Conservation (phyloP, 345 rosid species). For the Streptanthus diversifolius region DNA sequence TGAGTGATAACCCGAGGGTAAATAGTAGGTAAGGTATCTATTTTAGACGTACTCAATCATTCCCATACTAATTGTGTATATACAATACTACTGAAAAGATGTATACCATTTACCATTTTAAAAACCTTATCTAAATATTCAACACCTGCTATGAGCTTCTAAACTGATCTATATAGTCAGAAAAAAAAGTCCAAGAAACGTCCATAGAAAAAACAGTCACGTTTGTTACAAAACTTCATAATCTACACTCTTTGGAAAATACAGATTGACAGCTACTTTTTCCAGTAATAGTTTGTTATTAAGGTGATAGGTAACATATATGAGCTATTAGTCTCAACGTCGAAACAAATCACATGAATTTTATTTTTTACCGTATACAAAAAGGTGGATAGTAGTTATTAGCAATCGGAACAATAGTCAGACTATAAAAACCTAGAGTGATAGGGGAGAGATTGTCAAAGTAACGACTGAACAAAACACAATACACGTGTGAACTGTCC, state of each 20-base stretch:
- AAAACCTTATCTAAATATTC: neutral
- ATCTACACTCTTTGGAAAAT: neutral
- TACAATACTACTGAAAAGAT: neutral
- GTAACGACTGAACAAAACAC: slow-evolving; percentile 22
- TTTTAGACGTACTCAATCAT: neutral
- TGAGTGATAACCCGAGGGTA: neutral
- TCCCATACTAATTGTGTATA: neutral
- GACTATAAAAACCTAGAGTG: slow-evolving; percentile 6
- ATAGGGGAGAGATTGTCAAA: slow-evolving; percentile 8
- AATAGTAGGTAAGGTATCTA: neutral
- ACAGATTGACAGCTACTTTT: neutral
- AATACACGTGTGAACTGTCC: slow-evolving; percentile 21
- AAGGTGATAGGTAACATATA: neutral
- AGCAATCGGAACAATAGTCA: neutral
- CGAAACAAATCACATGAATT: neutral
- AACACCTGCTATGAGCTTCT: neutral
- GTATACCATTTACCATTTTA: neutral
- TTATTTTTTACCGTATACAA: neutral
- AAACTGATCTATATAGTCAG: neutral
- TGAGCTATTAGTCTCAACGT: neutral
- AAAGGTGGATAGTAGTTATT: slow-evolving; percentile 2
- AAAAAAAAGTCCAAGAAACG: neutral
- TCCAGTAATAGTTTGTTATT: neutral
- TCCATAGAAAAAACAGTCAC: neutral
- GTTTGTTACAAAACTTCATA: neutral